Evolutionary conservation across 2,329 filamentous ascomycete genomes (phyloP), one percentile per base, ranked within the genome.

Genomic region (Aspergillus costaricaensis): DNA sequence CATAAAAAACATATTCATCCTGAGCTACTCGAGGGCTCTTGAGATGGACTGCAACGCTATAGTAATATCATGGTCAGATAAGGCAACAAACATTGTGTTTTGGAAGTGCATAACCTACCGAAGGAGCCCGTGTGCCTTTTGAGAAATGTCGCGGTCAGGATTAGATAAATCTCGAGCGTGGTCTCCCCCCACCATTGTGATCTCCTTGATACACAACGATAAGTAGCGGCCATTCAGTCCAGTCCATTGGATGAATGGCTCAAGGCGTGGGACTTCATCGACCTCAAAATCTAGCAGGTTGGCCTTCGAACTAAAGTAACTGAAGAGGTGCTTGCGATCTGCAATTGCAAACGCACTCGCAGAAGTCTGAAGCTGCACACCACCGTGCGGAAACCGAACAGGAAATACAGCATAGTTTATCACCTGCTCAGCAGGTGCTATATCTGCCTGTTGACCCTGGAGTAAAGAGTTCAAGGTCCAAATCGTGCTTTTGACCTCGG

Each of bases 201-300:
- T 61, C 36, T 63, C 61, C 25, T 63, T 63, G n/a, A 63, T 25
- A 23, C 36, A 59, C n/a, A 15, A 25, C 6, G 61, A 61, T 14
- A 63, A 43, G 23, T 63, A 63, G 23, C 61, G 61, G 23, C 21
- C 10, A 6, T 56, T 47, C 2, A 63, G 39, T 4, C 43, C 32
- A 38, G 38, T 36, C 61, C 61, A 63, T 5, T 23, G n/a, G 1
- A 63, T 12, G 36, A 63, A 63, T 17, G 51, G 58, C 25, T 41
- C 55, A 39, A 63, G 32, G 19, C 58, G 58, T 36, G 19, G 55
- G 8, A 57, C 36, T 12, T 63, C 48, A 19, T 63, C 53, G 9
- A 59, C 21, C 2, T 25, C 14, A 30, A 61, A 63, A 32, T 63
- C 61, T 7, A 61, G 55, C 27, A 58, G 19, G 15, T 59, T 57